Evolutionary conservation across 768 basidiomycete genomes (phyloP).

Genomic region (Tubosaeta sp.): DNA sequence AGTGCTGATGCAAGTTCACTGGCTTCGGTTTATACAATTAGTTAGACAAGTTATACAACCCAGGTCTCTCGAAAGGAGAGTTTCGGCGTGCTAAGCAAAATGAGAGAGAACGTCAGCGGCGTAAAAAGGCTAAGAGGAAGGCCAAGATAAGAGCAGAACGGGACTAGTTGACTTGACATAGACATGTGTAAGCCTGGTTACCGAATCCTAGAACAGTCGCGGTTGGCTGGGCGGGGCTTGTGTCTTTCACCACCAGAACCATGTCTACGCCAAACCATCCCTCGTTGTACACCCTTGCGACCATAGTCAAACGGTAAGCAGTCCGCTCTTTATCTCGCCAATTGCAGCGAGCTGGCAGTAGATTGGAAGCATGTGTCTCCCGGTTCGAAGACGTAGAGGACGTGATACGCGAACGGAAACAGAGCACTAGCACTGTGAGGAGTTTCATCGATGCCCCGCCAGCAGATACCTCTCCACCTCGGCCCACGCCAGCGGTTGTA

Average conservation of each 20-base stretch:
- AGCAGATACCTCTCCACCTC: conserved; percentile 27
- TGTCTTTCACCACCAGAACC: not conserved
- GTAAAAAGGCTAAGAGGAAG: conserved; percentile 79
- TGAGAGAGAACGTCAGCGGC: conserved; percentile 68
- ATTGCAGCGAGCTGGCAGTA: conserved; percentile 27
- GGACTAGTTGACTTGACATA: conserved; percentile 9
- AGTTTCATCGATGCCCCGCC: conserved; percentile 23
- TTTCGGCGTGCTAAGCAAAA: conserved; percentile 66
- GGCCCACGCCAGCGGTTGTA: conserved; percentile 34
- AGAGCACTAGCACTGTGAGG: conserved; percentile 30
- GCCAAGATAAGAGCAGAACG: conserved; percentile 29
- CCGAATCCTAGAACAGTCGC: conserved; percentile 7
- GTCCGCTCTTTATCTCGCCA: conserved; percentile 3
- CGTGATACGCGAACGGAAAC: conserved; percentile 24
- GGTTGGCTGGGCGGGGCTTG: conserved; percentile 1
- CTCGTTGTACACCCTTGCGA: conserved; percentile 71
- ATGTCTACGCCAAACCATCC: conserved; percentile 35
- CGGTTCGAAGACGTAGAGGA: conserved; percentile 92
- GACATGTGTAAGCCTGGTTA: not conserved
- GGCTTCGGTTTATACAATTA: conserved; percentile 27
- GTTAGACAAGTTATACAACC: conserved; percentile 71
- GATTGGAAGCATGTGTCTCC: conserved; percentile 89
- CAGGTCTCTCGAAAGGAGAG: conserved; percentile 70
- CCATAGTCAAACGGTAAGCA: conserved; percentile 77
- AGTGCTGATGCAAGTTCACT: conserved; percentile 17